phyloP scores from a whole-genome alignment of 2,329 filamentous ascomycete species.

The Arthrobotrys entomopaga region DNA sequence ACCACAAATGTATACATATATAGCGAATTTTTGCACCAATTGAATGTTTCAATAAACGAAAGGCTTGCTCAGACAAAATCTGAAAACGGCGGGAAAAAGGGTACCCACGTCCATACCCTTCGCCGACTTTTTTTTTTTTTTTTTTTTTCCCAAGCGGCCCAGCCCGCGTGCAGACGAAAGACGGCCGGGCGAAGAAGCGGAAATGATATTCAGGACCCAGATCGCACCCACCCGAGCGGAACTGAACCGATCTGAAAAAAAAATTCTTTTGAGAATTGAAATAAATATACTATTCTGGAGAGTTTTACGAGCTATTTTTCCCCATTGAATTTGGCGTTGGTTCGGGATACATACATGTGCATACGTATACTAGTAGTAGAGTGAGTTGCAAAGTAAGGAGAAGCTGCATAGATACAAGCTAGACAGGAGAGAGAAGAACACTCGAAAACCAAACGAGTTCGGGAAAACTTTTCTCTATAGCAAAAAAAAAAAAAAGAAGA shows the following conservation, averaged over 20 bases:
- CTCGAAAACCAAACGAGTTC: constrained; percentile 1
- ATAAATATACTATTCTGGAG: neutral
- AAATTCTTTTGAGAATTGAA: neutral
- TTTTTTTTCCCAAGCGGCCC: constrained; percentile 1
- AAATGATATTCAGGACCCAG: constrained; percentile 38
- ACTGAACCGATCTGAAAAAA: neutral
- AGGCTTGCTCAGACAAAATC: neutral
- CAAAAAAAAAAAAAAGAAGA: neutral
- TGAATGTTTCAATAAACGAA: constrained; percentile 5
- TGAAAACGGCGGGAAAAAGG: constrained; percentile 9
- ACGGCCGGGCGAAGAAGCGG: constrained; percentile 20
- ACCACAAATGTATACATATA: neutral
- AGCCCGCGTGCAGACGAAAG: constrained; percentile 18
- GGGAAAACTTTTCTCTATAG: constrained; percentile 39
- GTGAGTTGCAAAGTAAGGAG: constrained; percentile 34
- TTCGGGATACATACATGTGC: neutral
- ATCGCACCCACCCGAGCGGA: constrained; percentile 3
- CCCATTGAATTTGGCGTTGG: neutral
- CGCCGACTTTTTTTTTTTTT: constrained; percentile 22
- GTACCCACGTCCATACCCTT: neutral
- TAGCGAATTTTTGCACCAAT: constrained; percentile 4
- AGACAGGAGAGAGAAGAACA: constrained; percentile 20
- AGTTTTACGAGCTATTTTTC: neutral
- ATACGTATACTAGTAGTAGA: too few relatives aligned
- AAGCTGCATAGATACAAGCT: constrained; percentile 41